Conservation (phyloP, 306 rosid species). For the Ormosia semicastrata region DNA sequence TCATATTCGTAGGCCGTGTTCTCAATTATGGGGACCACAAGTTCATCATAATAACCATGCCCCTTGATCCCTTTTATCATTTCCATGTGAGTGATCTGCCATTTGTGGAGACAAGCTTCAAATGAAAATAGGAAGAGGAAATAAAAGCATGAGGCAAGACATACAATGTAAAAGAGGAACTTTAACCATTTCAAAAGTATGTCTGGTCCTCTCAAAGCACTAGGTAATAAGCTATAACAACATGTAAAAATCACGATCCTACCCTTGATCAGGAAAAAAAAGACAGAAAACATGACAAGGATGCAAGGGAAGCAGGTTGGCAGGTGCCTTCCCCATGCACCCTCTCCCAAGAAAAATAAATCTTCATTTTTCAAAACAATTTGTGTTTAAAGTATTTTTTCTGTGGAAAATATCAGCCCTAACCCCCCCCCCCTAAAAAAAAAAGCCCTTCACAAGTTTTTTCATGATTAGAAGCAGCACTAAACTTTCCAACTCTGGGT, state of each 20-base stretch:
- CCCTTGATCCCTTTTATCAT: conserved; percentile 99
- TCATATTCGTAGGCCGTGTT: conserved; percentile 87
- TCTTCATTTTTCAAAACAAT: not conserved
- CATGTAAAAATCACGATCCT: not conserved
- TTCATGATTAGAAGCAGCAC: not conserved
- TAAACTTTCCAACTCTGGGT: not conserved
- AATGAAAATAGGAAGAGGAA: conserved; percentile 15
- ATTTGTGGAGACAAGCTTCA: conserved; percentile 27
- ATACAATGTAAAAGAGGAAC: conserved; percentile 1
- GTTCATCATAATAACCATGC: conserved; percentile 97
- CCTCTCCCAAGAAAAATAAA: not conserved
- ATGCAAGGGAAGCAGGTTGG: conserved; percentile 7
- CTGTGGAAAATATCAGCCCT: not conserved
- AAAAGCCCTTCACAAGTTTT: not conserved
- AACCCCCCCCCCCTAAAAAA: not conserved
- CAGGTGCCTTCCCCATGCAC: conserved; percentile 9
- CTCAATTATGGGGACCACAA: conserved; percentile 92
- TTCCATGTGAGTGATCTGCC: conserved; percentile 98
- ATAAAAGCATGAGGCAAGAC: conserved; percentile 19
- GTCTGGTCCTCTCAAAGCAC: conserved; percentile 22
- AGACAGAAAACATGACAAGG: not conserved
- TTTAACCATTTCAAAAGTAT: not conserved
- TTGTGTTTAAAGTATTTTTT: not conserved
- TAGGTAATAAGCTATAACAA: conserved; percentile 3
- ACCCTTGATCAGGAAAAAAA: not conserved